Conservation (phyloP, 768 basidiomycete species). For the Cyclocybe cylindracea region DNA sequence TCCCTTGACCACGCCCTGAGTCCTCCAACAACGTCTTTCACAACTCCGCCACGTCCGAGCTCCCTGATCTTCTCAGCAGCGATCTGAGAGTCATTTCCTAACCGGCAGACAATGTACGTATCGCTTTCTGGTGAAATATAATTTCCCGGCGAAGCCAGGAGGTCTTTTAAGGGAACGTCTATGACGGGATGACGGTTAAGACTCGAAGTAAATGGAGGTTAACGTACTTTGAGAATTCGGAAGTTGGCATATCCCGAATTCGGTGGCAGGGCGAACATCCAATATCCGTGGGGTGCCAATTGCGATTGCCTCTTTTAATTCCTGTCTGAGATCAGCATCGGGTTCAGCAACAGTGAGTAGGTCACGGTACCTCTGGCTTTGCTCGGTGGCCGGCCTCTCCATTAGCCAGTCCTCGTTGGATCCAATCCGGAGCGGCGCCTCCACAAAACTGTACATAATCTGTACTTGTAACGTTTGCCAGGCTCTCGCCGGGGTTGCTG, state of each 20-base stretch:
- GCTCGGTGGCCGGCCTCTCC: conserved; percentile 45
- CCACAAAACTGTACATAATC: conserved; percentile 92
- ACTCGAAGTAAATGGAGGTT: neutral
- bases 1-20: conserved; percentile 76
- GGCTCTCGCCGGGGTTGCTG: conserved; percentile 33
- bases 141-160: conserved; percentile 61
- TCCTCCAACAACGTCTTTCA: conserved; percentile 81
- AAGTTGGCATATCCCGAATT: conserved; percentile 87
- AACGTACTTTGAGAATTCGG: conserved; percentile 71
- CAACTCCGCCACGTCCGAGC: conserved; percentile 26
- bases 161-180: conserved; percentile 75
- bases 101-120: conserved; percentile 73
- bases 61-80: conserved; percentile 68
- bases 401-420: conserved; percentile 47
- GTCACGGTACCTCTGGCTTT: conserved; percentile 37
- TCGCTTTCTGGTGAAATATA: conserved; percentile 33
- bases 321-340: conserved; percentile 35
- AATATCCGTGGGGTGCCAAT: conserved; percentile 44
- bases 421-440: conserved; percentile 68
- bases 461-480: conserved; percentile 16
- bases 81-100: conserved; percentile 93
- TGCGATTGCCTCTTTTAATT: conserved; percentile 42
- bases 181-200: neutral
- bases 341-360: neutral
- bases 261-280: conserved; percentile 78